Conservation (phyloP, 1,284 basidiomycete genomes). For the Naganishia liquefaciens region DNA sequence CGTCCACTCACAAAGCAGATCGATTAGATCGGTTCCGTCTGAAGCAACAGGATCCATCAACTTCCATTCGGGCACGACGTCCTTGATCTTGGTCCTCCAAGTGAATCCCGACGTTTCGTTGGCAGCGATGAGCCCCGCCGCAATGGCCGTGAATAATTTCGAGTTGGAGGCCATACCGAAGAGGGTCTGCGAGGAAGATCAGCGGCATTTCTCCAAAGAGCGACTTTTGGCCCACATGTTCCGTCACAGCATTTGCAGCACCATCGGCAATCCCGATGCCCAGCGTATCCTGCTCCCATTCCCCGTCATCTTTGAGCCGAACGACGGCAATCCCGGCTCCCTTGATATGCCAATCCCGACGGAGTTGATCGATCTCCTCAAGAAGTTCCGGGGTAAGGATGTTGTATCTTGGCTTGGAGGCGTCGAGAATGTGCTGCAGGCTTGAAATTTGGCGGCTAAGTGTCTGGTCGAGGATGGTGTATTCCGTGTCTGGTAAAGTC, state of each 20-base stretch:
- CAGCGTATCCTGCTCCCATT: slow-evolving; percentile 26
- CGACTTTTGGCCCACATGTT: slow-evolving; percentile 2
- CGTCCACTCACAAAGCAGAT: slow-evolving; percentile 37
- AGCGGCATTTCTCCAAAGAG: too few species aligned
- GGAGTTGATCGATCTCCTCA: slow-evolving; percentile 19
- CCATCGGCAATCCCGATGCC: slow-evolving; percentile 21
- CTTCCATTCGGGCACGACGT: slow-evolving; percentile 34
- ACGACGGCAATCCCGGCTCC: slow-evolving; percentile 26
- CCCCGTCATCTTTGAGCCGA: background rate
- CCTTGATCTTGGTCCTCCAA: slow-evolving; percentile 48
- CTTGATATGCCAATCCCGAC: slow-evolving; percentile 23
- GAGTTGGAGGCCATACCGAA: slow-evolving; percentile 55
- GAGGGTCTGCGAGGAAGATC: slow-evolving; percentile 35
- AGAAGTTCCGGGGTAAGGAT: background rate
- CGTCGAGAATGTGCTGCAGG: background rate
- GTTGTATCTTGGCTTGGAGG: background rate
- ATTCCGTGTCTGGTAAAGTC: too few species aligned
- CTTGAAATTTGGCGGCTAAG: too few species aligned
- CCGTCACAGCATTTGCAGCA: slow-evolving; percentile 9
- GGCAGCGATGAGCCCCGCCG: slow-evolving; percentile 50
- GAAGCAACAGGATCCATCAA: slow-evolving; percentile 34
- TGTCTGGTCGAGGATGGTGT: too few species aligned
- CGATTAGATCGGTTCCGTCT: slow-evolving; percentile 30
- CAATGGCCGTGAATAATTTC: slow-evolving; percentile 52
- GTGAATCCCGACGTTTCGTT: slow-evolving; percentile 53